Evolutionary conservation across 139 green algal species (phyloP).

Genomic region (Desmodesmus armatus): DNA sequence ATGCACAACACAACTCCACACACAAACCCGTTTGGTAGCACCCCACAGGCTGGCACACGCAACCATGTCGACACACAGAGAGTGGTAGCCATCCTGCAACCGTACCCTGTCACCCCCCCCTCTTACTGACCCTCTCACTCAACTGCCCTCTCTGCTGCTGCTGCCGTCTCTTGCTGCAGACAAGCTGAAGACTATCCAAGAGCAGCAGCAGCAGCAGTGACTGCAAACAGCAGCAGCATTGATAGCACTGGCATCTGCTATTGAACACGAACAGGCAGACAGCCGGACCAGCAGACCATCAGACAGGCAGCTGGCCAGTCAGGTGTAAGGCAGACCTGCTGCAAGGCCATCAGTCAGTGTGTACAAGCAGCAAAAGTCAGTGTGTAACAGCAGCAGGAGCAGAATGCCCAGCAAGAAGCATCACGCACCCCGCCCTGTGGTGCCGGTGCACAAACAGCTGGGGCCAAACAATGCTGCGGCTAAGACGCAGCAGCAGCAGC

Average conservation of each 20-base stretch:
- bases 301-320: background rate
- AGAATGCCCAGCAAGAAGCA: background rate
- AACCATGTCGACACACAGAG: no score
- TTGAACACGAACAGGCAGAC: background rate
- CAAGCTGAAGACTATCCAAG: background rate
- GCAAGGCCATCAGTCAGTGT: no score
- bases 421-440: background rate
- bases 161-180: no score
- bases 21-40: no score
- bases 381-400: slow-evolving; percentile 3
- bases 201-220: background rate
- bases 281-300: background rate
- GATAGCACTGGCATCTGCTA: background rate
- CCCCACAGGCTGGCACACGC: no score
- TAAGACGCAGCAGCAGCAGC: background rate
- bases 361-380: background rate
- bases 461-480: background rate
- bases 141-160: background rate
- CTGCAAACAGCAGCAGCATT: background rate
- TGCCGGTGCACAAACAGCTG: background rate
- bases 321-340: no score
- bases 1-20: no score
- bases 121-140: background rate
- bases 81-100: no score
- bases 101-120: background rate